Evolutionary conservation across 139 green algal genomes (phyloP), one percentile per base, ranked within the genome.

Genomic region (Bryopsis sp.): DNA sequence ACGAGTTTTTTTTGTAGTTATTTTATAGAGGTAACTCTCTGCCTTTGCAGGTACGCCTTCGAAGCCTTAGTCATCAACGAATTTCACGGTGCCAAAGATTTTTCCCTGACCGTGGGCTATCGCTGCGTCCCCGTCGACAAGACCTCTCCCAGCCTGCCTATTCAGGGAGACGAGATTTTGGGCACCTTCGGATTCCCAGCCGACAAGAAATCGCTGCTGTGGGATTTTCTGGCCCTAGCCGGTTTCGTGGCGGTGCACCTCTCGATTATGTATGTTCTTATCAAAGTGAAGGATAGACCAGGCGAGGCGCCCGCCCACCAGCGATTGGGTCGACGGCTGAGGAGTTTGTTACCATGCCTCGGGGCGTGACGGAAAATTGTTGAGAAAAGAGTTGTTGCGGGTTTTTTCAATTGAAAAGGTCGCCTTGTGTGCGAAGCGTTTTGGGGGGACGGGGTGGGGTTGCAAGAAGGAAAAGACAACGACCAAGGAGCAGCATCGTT

Each of bases 11-110:
- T 19, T 11, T 54, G 11, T 11, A 26, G 43, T 54, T 26, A 19
- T 54, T 54, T 54, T 54, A 26, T 11, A 54, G 43, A 19, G 43
- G 43, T 54, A 54, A 11, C 43, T 19, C 19, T 11, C 19, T 11
- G 11, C 19, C 15, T 19, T 11, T 54, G 43, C 19, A 81, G 77
- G 72, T 89, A 89, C 39, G 84, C 77, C 0, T 90, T 84, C 67
- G 83, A 93, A 61, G 79, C 83, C 11, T 63, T 92, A 37, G 54
- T 86, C 8, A 76, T 83, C 43, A 86, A 82, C 46, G 84, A 90
- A 72, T 88, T 87, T 47, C 76, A 82, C 24, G 81, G 77, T 7
- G 64, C 34, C 1, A 72, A 75, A 22, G 79, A 74, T 3, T 88
- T 78, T 75, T 57, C 73, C 29, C 86, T 88, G 77, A 88, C 82